Conservation (phyloP, 306 rosid species). For the Argentina anserina region DNA sequence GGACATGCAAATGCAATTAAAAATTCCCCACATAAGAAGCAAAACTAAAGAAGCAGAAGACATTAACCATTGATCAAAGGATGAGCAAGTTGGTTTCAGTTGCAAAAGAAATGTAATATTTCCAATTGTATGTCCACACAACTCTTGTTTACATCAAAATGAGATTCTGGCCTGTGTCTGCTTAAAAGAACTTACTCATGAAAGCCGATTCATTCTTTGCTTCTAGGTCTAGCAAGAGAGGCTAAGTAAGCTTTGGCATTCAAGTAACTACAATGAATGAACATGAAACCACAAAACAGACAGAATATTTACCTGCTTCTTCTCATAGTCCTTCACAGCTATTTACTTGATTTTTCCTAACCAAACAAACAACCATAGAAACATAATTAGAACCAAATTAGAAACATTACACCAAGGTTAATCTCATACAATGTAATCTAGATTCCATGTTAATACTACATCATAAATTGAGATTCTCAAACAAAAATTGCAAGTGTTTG, state of each 20-base stretch:
- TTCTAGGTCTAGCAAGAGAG: no score
- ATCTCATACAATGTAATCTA: not conserved
- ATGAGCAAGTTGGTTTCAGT: no score
- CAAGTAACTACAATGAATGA: not conserved
- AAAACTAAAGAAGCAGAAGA: no score
- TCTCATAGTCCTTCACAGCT: not conserved
- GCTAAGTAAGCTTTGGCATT: not conserved
- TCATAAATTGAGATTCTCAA: not conserved
- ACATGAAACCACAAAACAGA: not conserved
- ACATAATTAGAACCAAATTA: not conserved
- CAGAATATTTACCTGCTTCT: not conserved
- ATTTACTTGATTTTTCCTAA: not conserved
- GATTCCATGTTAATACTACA: not conserved
- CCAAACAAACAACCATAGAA: not conserved
- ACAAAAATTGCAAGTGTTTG: not conserved
- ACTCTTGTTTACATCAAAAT: no score
- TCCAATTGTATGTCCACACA: no score
- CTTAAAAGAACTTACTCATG: no score
- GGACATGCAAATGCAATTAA: no score
- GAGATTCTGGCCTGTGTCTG: no score
- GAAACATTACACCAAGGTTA: not conserved
- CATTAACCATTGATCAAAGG: no score
- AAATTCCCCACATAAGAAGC: no score
- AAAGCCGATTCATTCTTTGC: no score
- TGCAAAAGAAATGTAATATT: no score